Percentiles rank a stretch among this genome's conserved stretches.
Evolutionary conservation across 176 grass and related monocot species (phyloP).

Genomic region (Paspalum vaginatum): DNA sequence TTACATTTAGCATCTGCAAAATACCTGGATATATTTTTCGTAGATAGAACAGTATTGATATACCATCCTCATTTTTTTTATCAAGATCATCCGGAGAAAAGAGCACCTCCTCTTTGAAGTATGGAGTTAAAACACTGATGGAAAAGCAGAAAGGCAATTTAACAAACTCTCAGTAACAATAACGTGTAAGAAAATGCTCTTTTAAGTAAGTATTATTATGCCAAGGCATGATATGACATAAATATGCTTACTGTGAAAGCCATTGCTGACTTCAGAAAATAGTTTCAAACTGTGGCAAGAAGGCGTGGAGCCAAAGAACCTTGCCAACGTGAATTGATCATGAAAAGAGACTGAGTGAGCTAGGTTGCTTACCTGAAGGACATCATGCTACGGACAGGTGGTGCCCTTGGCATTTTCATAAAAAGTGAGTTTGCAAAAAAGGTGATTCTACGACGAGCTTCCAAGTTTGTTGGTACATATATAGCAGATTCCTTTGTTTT

Average conservation of each 20-base stretch:
- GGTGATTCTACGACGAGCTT: slow-evolving; percentile 91
- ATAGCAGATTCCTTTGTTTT: slow-evolving; percentile 94
- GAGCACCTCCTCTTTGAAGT: slow-evolving; percentile 89
- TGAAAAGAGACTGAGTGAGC: not conserved
- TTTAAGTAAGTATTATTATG: slow-evolving; percentile 25
- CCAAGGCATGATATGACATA: not conserved
- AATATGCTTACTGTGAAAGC: slow-evolving; percentile 1
- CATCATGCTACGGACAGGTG: slow-evolving; percentile 74
- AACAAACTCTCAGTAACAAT: not conserved
- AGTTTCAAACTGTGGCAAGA: slow-evolving; percentile 6
- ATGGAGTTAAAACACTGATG: slow-evolving; percentile 94
- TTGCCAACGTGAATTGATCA: not conserved
- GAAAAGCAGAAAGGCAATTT: slow-evolving; percentile 26
- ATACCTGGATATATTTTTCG: slow-evolving; percentile 92
- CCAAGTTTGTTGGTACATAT: slow-evolving; percentile 78
- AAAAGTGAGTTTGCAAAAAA: slow-evolving; percentile 99
- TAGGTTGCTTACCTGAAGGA: slow-evolving; percentile 74
- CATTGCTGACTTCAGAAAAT: not conserved
- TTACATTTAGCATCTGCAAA: not conserved
- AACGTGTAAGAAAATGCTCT: not conserved
- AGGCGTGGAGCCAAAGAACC: not conserved
- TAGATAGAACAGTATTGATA: slow-evolving; percentile 92
- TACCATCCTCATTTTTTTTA: slow-evolving; percentile 82
- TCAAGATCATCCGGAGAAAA: slow-evolving; percentile 67
- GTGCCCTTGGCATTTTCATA: slow-evolving; percentile 88